These are phyloP conservation scores for Aspergillus fischeri DNA, from an alignment of 2,329 filamentous ascomycete species.

Conservation along the genomic window DNA sequence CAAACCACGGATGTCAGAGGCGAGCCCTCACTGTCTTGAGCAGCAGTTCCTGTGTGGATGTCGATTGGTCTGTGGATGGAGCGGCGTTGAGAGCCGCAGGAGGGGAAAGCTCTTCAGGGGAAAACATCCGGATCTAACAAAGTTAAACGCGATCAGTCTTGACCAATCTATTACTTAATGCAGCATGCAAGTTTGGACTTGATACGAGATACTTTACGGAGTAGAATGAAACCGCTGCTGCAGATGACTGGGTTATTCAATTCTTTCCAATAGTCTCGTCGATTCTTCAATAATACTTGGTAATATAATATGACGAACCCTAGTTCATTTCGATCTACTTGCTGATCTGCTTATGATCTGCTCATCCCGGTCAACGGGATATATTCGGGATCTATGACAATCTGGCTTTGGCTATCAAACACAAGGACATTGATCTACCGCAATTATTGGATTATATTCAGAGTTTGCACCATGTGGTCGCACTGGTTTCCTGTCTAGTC, in stretches of 20 bases:
- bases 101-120: background rate
- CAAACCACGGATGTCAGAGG: background rate
- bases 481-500: too few relatives aligned
- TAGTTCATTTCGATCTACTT: background rate
- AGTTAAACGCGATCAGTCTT: background rate
- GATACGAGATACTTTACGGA: background rate
- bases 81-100: background rate
- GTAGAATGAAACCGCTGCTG: too few relatives aligned
- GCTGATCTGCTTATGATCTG: background rate
- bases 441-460: background rate
- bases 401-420: background rate
- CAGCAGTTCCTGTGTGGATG: background rate
- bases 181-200: too few relatives aligned
- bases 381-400: background rate
- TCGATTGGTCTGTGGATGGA: background rate
- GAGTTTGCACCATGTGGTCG: too few relatives aligned
- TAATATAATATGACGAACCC: too few relatives aligned
- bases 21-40: background rate
- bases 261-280: background rate
- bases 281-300: background rate
- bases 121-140: background rate
- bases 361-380: too few relatives aligned
- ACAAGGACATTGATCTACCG: background rate
- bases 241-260: background rate
- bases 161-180: too few relatives aligned